Percentiles rank a stretch among this genome's conserved stretches.
Conservation (phyloP, 2,329 filamentous ascomycete genomes). For the Cladosporium sp. region DNA sequence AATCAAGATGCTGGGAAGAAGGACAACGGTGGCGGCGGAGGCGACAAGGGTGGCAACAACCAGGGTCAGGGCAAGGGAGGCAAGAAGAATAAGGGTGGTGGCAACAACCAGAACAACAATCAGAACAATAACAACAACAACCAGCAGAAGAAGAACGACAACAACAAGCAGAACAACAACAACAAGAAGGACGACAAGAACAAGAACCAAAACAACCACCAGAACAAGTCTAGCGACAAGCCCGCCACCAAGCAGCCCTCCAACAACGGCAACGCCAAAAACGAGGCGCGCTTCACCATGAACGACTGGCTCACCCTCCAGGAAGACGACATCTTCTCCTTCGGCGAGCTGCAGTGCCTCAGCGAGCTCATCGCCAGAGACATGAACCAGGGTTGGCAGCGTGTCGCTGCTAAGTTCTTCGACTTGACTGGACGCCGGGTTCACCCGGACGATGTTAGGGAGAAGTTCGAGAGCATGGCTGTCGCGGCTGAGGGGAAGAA, state of each 20-base stretch:
- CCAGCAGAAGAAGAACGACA: constrained; percentile 8
- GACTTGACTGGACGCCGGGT: constrained; percentile 53
- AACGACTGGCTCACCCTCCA: constrained; percentile 35
- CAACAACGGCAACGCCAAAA: constrained; percentile 20
- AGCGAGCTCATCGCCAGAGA: constrained; percentile 49
- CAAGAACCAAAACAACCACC: constrained; percentile 6
- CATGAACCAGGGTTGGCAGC: constrained; percentile 45
- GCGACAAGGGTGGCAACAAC: constrained; percentile 18
- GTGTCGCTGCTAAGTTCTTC: constrained; percentile 51
- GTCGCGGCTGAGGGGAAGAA: not conserved
- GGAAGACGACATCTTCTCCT: constrained; percentile 40
- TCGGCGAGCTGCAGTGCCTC: constrained; percentile 46
- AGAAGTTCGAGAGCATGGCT: constrained; percentile 42
- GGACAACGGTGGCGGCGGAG: constrained; percentile 22
- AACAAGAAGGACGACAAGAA: constrained; percentile 12
- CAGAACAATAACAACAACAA: no score
- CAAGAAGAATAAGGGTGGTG: not conserved
- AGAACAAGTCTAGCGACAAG: not conserved
- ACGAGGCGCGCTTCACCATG: constrained; percentile 35
- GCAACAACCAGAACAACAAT: not conserved
- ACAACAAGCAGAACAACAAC: constrained; percentile 14
- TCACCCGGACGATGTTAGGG: constrained; percentile 46
- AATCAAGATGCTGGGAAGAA: constrained; percentile 20
- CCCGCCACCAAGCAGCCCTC: not conserved
- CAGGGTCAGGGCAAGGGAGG: constrained; percentile 16